Evolutionary conservation across 441 rosid species (phyloP).

Genomic region (Populus hybrid): DNA sequence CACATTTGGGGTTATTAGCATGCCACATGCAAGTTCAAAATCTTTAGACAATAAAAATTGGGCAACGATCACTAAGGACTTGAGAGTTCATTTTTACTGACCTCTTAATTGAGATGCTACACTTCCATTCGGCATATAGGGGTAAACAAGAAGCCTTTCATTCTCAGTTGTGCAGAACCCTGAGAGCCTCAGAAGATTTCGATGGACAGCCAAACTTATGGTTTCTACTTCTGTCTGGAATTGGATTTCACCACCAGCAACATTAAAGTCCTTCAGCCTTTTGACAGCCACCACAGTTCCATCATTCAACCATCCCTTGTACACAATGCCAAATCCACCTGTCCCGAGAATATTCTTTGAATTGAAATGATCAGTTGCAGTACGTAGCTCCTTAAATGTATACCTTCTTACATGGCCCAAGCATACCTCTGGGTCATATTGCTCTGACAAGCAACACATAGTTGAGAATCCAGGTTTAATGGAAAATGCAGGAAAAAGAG

Average conservation of each 20-base stretch:
- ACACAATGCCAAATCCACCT: conserved; percentile 69
- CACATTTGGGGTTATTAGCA: neutral
- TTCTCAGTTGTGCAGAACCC: conserved; percentile 90
- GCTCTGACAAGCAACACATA: conserved; percentile 51
- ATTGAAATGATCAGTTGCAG: conserved; percentile 83
- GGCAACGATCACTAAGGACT: neutral
- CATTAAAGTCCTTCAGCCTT: conserved; percentile 88
- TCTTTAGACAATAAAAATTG: neutral
- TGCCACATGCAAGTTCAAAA: neutral
- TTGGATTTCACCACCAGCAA: conserved; percentile 82
- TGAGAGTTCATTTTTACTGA: conserved; percentile 21
- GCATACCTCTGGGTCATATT: conserved; percentile 78
- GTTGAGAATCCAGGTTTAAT: conserved; percentile 14
- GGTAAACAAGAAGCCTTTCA: conserved; percentile 90
- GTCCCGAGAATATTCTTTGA: conserved; percentile 82
- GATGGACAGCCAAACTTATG: conserved; percentile 89
- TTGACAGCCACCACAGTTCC: conserved; percentile 89
- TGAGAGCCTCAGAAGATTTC: conserved; percentile 87
- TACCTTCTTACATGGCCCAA: conserved; percentile 87
- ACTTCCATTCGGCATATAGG: conserved; percentile 95
- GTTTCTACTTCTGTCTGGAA: conserved; percentile 35
- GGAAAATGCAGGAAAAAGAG: neutral
- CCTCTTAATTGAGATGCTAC: conserved; percentile 91
- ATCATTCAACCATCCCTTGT: conserved; percentile 39
- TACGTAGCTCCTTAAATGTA: conserved; percentile 82